These are phyloP conservation scores for Forsythia suspensa DNA, from an alignment of 257 asterid genomes.

Conservation along the genomic window DNA sequence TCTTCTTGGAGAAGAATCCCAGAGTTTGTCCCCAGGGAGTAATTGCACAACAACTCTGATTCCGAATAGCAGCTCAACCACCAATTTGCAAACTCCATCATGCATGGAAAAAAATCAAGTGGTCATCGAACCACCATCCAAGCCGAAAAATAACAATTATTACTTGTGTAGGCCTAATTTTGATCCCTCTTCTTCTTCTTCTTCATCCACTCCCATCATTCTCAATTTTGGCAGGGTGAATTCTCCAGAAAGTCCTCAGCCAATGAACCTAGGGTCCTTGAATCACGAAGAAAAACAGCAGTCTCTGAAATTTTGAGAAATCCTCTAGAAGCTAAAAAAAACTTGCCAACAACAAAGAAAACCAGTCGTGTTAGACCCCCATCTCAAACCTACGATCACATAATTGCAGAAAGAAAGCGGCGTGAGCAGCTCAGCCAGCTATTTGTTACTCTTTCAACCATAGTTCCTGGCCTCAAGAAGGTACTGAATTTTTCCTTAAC, in stretches of 20 bases:
- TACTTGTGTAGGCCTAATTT: background rate
- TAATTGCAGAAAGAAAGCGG: slow-evolving; percentile 35
- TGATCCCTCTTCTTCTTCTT: background rate
- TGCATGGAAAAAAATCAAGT: background rate
- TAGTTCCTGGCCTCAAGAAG: slow-evolving; percentile 41
- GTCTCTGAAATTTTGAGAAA: background rate
- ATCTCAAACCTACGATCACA: slow-evolving; percentile 33
- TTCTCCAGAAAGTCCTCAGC: slow-evolving; percentile 2
- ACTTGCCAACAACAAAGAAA: background rate
- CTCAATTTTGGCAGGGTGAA: slow-evolving; percentile 22
- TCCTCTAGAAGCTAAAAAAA: background rate
- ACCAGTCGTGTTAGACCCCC: slow-evolving; percentile 24
- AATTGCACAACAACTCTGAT: slow-evolving; percentile 3
- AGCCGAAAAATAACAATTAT: background rate
- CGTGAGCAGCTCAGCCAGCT: slow-evolving; percentile 33
- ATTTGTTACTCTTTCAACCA: slow-evolving; percentile 32
- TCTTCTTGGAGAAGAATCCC: slow-evolving; percentile 25
- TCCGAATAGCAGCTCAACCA: background rate
- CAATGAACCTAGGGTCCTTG: background rate
- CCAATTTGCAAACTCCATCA: background rate
- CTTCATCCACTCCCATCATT: slow-evolving; percentile 17
- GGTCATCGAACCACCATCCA: slow-evolving; percentile 2
- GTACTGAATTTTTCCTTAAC: background rate
- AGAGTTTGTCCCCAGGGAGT: slow-evolving; percentile 2
- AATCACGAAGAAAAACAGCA: slow-evolving; percentile 7